Conservation (phyloP, 2,329 filamentous ascomycete genomes). For the Scedosporium aurantiacum region DNA sequence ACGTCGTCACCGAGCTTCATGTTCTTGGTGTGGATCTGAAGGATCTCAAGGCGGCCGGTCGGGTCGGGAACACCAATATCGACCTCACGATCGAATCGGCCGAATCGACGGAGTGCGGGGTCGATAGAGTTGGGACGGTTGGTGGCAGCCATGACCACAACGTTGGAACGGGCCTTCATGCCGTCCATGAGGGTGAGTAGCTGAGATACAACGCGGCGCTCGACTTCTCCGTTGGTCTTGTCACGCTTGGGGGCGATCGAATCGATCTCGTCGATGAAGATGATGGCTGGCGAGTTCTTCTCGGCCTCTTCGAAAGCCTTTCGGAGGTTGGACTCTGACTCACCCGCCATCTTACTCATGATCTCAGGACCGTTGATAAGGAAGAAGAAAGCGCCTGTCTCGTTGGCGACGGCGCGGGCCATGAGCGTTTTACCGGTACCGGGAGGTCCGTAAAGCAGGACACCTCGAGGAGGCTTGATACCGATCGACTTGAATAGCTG, state of each 20-base stretch:
- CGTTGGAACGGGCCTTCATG: constrained; percentile 98
- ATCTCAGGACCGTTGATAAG: constrained; percentile 98
- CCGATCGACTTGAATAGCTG: constrained; percentile 99
- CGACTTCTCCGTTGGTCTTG: constrained; percentile 98
- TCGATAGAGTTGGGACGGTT: constrained; percentile 99
- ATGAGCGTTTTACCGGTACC: constrained; percentile 99
- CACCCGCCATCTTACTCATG: constrained; percentile 99
- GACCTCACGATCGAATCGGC: constrained; percentile 97
- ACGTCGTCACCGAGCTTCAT: constrained; percentile 98
- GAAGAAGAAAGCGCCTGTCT: constrained; percentile 99
- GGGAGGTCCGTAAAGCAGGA: constrained; percentile 89
- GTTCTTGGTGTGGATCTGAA: constrained; percentile 99
- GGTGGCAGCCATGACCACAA: constrained; percentile 98
- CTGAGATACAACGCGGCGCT: constrained; percentile 96
- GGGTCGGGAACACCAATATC: constrained; percentile 98
- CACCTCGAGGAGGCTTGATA: constrained; percentile 98
- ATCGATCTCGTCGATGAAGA: constrained; percentile 99
- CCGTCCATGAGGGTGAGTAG: constrained; percentile 97
- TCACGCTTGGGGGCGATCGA: constrained; percentile 99
- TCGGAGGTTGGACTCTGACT: constrained; percentile 94
- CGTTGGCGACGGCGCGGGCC: constrained; percentile 96
- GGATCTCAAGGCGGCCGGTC: constrained; percentile 94
- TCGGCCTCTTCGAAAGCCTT: constrained; percentile 99
- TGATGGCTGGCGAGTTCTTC: constrained; percentile 98
- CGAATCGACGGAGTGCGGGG: constrained; percentile 91